A percentile compares a stretch with the other conserved stretches of the same genome.
Evolutionary conservation across 2,329 filamentous ascomycete species (phyloP).

Genomic region (Hypoxylon sp.): DNA sequence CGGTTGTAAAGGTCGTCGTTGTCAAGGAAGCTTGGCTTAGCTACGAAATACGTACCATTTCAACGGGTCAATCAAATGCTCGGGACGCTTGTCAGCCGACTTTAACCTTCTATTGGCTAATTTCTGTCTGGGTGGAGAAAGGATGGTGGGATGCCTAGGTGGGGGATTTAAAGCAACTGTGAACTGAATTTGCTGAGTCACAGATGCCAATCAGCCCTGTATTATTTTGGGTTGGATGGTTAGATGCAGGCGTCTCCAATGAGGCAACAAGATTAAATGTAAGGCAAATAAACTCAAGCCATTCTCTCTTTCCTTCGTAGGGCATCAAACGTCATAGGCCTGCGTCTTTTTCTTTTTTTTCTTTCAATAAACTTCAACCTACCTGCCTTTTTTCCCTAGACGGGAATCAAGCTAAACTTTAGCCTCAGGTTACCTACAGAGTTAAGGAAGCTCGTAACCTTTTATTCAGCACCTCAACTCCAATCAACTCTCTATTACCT

Average conservation of each 20-base stretch:
- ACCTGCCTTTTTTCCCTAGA: conserved; percentile 8
- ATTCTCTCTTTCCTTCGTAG: conserved; percentile 17
- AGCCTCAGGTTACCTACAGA: too few relatives aligned
- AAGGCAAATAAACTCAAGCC: conserved; percentile 24
- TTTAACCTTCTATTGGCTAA: conserved; percentile 11
- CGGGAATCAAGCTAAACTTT: conserved; percentile 15
- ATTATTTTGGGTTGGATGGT: background rate
- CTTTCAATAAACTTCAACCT: conserved; percentile 27
- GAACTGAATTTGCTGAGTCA: conserved; percentile 18
- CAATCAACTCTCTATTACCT: conserved; percentile 4
- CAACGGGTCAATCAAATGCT: conserved; percentile 11
- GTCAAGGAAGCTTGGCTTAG: conserved; percentile 11
- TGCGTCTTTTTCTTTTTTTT: conserved; percentile 11
- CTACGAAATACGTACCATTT: conserved; percentile 20
- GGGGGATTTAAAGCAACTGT: background rate
- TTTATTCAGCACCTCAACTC: conserved; percentile 6
- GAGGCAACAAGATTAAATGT: conserved; percentile 15
- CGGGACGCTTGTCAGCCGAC: conserved; percentile 5
- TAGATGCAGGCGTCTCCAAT: conserved; percentile 13
- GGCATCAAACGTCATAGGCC: conserved; percentile 33
- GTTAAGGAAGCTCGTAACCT: conserved; percentile 3
- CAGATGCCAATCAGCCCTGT: conserved; percentile 18
- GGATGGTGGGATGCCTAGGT: background rate
- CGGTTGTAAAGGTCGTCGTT: conserved; percentile 13
- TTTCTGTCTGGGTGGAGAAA: background rate